A percentile compares a stretch with the other conserved stretches of the same genome.
Conservation (phyloP, 2,329 filamentous ascomycete genomes). For the Fusarium xylarioides region DNA sequence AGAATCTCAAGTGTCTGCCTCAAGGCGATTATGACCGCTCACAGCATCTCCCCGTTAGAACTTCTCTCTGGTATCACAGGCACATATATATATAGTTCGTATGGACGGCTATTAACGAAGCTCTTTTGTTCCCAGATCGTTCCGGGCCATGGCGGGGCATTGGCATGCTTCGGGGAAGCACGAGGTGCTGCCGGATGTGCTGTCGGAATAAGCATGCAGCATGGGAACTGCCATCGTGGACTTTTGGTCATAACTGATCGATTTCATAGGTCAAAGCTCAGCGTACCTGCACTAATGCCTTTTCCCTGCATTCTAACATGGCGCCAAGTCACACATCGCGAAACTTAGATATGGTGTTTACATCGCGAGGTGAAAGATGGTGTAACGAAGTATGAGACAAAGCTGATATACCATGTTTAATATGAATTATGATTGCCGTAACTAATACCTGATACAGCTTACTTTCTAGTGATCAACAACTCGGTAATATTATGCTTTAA, state of each 20-base stretch:
- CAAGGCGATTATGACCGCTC: neutral
- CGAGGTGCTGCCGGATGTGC: conserved; percentile 34
- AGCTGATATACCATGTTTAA: no score
- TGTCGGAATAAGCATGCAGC: conserved; percentile 39
- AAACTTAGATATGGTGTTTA: neutral
- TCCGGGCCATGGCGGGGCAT: conserved; percentile 33
- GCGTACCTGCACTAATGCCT: conserved; percentile 39
- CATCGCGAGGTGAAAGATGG: neutral
- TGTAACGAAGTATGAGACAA: neutral
- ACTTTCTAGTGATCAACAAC: neutral
- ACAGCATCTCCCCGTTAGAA: neutral
- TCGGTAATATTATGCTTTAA: no score
- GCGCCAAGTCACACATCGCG: conserved; percentile 11
- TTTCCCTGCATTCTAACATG: conserved; percentile 29
- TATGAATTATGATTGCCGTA: neutral
- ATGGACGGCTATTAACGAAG: neutral
- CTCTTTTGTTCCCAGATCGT: conserved; percentile 8
- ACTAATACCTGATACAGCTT: neutral
- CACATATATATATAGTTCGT: neutral
- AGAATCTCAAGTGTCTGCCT: neutral
- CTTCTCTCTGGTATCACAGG: neutral
- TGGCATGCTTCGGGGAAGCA: conserved; percentile 39
- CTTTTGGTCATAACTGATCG: conserved; percentile 12
- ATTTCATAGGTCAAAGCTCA: conserved; percentile 22
- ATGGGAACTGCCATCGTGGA: conserved; percentile 25